Conservation (phyloP, 352 stramenopile genomes). For the Globisporangium ultimum region DNA sequence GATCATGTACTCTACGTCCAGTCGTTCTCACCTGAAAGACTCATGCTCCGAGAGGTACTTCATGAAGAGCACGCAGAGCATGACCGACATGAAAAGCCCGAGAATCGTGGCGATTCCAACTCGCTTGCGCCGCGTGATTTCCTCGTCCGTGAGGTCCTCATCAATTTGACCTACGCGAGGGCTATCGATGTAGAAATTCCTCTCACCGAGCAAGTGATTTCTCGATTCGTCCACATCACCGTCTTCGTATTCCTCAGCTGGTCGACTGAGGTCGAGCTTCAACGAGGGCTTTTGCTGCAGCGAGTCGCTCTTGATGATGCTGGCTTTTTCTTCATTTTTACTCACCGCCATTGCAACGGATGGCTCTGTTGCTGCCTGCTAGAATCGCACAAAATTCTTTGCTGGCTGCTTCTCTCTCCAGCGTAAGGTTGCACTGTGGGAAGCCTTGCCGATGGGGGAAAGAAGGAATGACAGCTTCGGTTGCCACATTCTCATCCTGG, state of each 20-base stretch:
- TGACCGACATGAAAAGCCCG: slow-evolving; percentile 52
- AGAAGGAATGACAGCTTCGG: too few relatives aligned
- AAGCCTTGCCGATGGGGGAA: too few relatives aligned
- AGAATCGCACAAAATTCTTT: too few relatives aligned
- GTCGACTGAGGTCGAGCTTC: slow-evolving; percentile 22
- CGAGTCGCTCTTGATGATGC: slow-evolving; percentile 51
- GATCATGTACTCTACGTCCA: not conserved
- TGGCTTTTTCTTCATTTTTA: slow-evolving; percentile 38
- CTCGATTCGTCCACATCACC: slow-evolving; percentile 37
- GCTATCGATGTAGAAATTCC: slow-evolving; percentile 73
- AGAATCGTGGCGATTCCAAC: slow-evolving; percentile 56
- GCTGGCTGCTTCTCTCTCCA: too few relatives aligned
- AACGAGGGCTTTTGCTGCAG: slow-evolving; percentile 30
- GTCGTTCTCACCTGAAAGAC: slow-evolving; percentile 49
- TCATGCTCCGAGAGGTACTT: slow-evolving; percentile 62
- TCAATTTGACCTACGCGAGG: slow-evolving; percentile 43
- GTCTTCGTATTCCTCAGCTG: slow-evolving; percentile 23
- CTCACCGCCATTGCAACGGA: slow-evolving; percentile 13
- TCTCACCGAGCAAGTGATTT: slow-evolving; percentile 34
- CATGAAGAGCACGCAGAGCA: slow-evolving; percentile 66
- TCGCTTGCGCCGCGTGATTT: slow-evolving; percentile 47
- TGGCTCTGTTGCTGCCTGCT: too few relatives aligned
- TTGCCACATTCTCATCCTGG: too few relatives aligned
- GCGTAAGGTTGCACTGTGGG: too few relatives aligned
- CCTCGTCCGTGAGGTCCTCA: slow-evolving; percentile 39